Percentiles rank a stretch among this genome's conserved stretches.
These are phyloP conservation scores for Bipolaris bicolor DNA, from an alignment of 2,329 filamentous ascomycete genomes.

Conservation along the genomic window DNA sequence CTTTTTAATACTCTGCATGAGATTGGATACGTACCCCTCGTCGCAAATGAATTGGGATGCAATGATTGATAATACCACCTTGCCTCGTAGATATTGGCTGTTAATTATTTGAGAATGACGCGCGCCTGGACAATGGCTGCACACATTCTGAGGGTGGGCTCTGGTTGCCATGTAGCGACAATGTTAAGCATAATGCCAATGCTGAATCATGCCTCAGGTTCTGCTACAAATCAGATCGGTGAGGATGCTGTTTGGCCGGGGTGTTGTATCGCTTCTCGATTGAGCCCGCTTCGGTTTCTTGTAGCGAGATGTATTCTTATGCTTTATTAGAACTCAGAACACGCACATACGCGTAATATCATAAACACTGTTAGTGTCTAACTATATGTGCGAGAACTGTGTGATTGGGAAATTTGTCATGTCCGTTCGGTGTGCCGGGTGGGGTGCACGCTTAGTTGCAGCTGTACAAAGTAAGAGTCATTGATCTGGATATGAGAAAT, in stretches of 20 bases:
- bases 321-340: not conserved
- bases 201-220: not conserved
- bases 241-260: not conserved
- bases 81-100: too few relatives aligned
- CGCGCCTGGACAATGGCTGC: not conserved
- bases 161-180: not conserved
- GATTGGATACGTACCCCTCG: not conserved
- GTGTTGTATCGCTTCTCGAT: not conserved
- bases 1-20: not conserved
- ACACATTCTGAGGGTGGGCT: not conserved
- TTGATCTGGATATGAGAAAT: too few relatives aligned
- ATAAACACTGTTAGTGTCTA: not conserved
- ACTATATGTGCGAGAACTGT: not conserved
- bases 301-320: not conserved
- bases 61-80: not conserved
- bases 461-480: too few relatives aligned
- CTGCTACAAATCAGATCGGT: not conserved
- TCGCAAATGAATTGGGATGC: not conserved
- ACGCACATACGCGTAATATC: too few relatives aligned
- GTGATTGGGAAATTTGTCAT: not conserved
- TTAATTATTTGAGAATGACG: not conserved
- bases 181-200: slow-evolving; percentile 1
- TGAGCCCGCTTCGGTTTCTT: not conserved
- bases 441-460: not conserved
- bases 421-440: too few relatives aligned